Evolutionary conservation across 345 rosid species (phyloP).

Genomic region (Streptanthus diversifolius): DNA sequence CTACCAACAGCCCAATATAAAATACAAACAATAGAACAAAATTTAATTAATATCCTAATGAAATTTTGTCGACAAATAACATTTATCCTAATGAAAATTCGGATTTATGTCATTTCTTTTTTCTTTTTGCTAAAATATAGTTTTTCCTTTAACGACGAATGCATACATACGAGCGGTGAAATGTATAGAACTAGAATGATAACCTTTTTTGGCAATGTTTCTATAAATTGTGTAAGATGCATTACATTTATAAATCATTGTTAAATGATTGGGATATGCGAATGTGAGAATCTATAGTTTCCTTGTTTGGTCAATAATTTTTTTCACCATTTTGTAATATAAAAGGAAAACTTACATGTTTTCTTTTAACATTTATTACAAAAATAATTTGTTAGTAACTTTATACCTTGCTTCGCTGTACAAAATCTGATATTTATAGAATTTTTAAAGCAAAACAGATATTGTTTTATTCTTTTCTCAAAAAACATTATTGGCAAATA

Average conservation of each 20-base stretch:
- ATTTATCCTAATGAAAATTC: background rate
- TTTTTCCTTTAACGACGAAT: background rate
- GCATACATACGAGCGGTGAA: background rate
- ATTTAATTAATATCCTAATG: background rate
- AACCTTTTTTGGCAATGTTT: background rate
- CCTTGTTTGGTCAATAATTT: slow-evolving; percentile 19
- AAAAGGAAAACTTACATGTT: slow-evolving; percentile 7
- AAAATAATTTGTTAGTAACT: background rate
- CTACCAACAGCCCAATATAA: slow-evolving; percentile 25
- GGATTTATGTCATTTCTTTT: background rate
- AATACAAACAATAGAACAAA: background rate
- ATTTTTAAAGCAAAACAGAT: slow-evolving; percentile 7
- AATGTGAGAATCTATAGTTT: slow-evolving; percentile 22
- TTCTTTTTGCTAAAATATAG: background rate
- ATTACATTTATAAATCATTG: background rate
- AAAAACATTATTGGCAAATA: slow-evolving; percentile 17
- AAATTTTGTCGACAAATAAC: slow-evolving; percentile 19
- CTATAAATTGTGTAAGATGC: background rate
- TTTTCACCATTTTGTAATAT: slow-evolving; percentile 3
- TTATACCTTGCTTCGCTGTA: slow-evolving; percentile 29
- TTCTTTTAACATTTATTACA: background rate
- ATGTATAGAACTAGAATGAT: background rate
- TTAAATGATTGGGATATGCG: slow-evolving; percentile 15
- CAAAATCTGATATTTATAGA: background rate
- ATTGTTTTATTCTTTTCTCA: background rate